Evolutionary conservation across 805 yeast species (phyloP), one percentile per base, ranked within the genome.

Genomic region (Hanseniaspora lindneri): DNA sequence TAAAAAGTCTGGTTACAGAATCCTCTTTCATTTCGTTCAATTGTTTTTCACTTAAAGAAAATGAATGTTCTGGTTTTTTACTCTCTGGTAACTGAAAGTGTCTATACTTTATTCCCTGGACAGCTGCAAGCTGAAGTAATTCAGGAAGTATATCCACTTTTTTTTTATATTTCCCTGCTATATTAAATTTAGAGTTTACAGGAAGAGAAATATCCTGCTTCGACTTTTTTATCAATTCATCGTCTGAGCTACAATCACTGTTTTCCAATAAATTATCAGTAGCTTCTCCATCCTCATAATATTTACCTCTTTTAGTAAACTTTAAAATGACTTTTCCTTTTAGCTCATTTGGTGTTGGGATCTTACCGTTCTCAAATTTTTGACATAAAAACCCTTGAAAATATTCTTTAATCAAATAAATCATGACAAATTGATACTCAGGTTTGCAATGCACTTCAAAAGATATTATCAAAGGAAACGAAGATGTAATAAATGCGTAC

Each of bases 11-110:
- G 52, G 78, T 79, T 2, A 66, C 70, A 1, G 70, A 64, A 53
- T 85, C 89, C 52, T 77, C 79, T 30, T 77, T 59, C 75, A 88
- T 73, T 8, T 75, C 66, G 41, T 73, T 73, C 35, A 84, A 63
- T 1, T 77, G 66, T 47, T 83, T 77, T 57, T 92, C 97, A 52
- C 82, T 80, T 52, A 92, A 75, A 1, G 96, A 87, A 59, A 88
- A 92, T 47, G 88, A 77, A 61, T 87, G 97, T 54, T 83, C 82
- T 50, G 62, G 65, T 0, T 83, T 73, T 57, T 87, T 85, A 0
- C 95, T 83, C 55, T 83, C 94, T 0, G 95, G 94, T 24, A 85
- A 65, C 0, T 95, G 79, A 55, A 87, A 85, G 60, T 86, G 85
- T 29, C 83, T 70, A 57, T 82, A 89, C 56, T 80, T 85, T 24